These are phyloP conservation scores for Stephanodiscus minutulus DNA, from an alignment of 108 stramenopile genomes.

Conservation along the genomic window DNA sequence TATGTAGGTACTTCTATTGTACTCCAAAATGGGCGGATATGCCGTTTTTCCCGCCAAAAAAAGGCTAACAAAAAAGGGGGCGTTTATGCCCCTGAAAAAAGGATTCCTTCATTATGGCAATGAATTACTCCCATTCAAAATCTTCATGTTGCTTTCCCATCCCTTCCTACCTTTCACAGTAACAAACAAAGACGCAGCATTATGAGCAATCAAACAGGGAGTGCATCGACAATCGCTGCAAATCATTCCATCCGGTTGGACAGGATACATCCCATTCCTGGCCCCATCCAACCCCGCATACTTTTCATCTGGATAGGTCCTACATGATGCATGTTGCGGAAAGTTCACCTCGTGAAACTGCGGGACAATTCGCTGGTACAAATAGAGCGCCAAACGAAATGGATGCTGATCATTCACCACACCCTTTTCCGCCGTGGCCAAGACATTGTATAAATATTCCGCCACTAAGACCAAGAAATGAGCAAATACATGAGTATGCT, in stretches of 20 bases:
- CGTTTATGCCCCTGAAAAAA: too few species aligned
- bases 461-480: conserved; percentile 22
- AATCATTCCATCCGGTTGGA: conserved; percentile 13
- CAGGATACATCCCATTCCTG: conserved; percentile 22
- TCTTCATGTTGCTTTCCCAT: conserved; percentile 2
- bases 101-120: too few species aligned
- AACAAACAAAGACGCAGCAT: conserved; percentile 5
- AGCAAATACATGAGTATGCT: conserved; percentile 17
- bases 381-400: conserved; percentile 15
- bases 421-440: conserved; percentile 6
- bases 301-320: conserved; percentile 13
- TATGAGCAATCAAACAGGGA: conserved; percentile 16
- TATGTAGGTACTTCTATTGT: too few species aligned
- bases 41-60: too few species aligned
- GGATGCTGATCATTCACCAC: conserved; percentile 18
- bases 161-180: conserved; percentile 15
- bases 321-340: conserved; percentile 20
- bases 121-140: too few species aligned
- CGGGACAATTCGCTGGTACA: conserved; percentile 8
- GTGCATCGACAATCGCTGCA: conserved; percentile 21
- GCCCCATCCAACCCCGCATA: conserved; percentile 18
- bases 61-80: too few species aligned
- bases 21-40: too few species aligned
- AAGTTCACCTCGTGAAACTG: conserved; percentile 11
- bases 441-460: conserved; percentile 12